phyloP scores from a whole-genome alignment of 2,329 filamentous ascomycete genomes.

The Daldinia sp. region DNA sequence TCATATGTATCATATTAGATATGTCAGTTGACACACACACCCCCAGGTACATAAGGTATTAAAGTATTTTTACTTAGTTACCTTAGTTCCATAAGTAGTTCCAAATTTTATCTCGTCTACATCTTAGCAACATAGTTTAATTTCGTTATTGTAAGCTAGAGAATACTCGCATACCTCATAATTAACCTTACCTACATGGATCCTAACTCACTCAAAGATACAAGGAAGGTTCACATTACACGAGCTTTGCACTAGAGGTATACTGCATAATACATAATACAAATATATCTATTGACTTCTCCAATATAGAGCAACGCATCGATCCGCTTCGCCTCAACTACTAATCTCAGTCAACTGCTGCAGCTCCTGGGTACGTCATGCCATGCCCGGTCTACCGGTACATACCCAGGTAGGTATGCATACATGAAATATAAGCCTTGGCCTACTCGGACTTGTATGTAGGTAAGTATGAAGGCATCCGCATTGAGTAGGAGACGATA shows the following conservation, averaged over 20 bases:
- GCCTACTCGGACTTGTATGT: conserved; percentile 8
- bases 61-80: background rate
- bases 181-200: background rate
- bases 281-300: too few relatives aligned
- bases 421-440: conserved; percentile 19
- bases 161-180: background rate
- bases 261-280: background rate
- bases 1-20: conserved; percentile 3
- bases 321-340: background rate
- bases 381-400: conserved; percentile 15
- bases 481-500: conserved; percentile 9
- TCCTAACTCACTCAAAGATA: too few relatives aligned
- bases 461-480: conserved; percentile 2
- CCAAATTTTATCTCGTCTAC: too few relatives aligned
- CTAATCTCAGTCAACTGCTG: conserved; percentile 29
- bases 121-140: background rate
- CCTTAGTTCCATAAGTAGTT: too few relatives aligned
- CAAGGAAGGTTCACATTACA: too few relatives aligned
- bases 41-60: background rate
- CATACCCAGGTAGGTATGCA: background rate
- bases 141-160: background rate
- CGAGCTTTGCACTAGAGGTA: too few relatives aligned
- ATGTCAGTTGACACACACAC: conserved; percentile 7
- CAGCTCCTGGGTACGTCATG: conserved; percentile 32
- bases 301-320: background rate